These are phyloP conservation scores for Pythium graminicola DNA, from an alignment of 352 stramenopile species.

Conservation along the genomic window DNA sequence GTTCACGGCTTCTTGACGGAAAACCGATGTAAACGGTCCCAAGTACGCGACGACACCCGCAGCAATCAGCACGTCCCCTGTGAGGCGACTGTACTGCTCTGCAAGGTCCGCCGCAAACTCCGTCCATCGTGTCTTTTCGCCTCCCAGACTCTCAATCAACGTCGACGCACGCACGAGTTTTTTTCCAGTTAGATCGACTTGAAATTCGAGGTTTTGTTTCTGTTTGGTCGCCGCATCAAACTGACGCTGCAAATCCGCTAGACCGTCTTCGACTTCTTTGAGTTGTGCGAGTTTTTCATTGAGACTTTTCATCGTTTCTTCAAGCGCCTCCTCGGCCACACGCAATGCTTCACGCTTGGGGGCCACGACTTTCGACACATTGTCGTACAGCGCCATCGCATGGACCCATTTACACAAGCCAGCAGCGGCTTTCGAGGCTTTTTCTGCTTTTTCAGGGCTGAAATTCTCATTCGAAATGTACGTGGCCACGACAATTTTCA, in stretches of 20 bases:
- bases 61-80: slow-evolving; percentile 80
- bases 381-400: slow-evolving; percentile 84
- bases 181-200: slow-evolving; percentile 86
- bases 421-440: slow-evolving; percentile 87
- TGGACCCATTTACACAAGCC: slow-evolving; percentile 88
- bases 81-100: slow-evolving; percentile 70
- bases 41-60: slow-evolving; percentile 85
- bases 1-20: slow-evolving; percentile 58
- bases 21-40: slow-evolving; percentile 82
- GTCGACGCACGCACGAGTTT: slow-evolving; percentile 85
- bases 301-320: slow-evolving; percentile 42
- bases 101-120: slow-evolving; percentile 69
- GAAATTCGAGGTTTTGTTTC: slow-evolving; percentile 85
- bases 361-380: slow-evolving; percentile 72
- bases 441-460: slow-evolving; percentile 85
- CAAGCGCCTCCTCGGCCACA: slow-evolving; percentile 48
- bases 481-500: slow-evolving; percentile 58
- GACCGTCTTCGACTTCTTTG: slow-evolving; percentile 75
- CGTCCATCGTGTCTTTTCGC: slow-evolving; percentile 81
- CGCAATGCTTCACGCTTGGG: slow-evolving; percentile 61
- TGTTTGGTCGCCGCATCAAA: slow-evolving; percentile 83
- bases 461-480: slow-evolving; percentile 90
- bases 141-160: slow-evolving; percentile 72
- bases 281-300: slow-evolving; percentile 54
- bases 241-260: slow-evolving; percentile 77